These are phyloP conservation scores for Plasmodium adleri DNA, from an alignment of 169 alveolate genomes.

Conservation along the genomic window DNA sequence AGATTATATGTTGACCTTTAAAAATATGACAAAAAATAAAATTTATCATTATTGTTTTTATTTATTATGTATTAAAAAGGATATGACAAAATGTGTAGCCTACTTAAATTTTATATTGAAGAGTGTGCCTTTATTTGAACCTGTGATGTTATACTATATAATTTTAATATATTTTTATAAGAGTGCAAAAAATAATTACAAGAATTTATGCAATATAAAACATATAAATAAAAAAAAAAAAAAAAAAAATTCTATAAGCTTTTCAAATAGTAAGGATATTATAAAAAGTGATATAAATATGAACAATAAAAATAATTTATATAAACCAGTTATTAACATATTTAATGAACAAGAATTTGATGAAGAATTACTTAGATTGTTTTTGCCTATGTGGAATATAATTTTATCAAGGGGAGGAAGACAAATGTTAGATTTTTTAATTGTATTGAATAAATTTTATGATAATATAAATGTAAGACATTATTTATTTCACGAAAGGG, in stretches of 20 bases:
- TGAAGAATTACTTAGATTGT: slow-evolving; percentile 26
- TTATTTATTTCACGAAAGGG: neutral
- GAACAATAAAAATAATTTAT: neutral
- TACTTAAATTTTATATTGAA: slow-evolving; percentile 16
- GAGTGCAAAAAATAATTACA: slow-evolving; percentile 17
- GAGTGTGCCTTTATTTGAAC: neutral
- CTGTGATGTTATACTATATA: neutral
- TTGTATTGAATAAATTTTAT: slow-evolving; percentile 17
- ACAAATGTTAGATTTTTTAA: slow-evolving; percentile 10
- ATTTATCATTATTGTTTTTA: slow-evolving; percentile 27
- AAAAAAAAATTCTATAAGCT: neutral
- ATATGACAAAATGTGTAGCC: neutral
- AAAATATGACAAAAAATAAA: too few species aligned
- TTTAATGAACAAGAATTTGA: slow-evolving; percentile 13
- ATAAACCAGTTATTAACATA: neutral
- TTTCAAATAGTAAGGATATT: neutral
- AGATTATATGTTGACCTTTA: too few species aligned
- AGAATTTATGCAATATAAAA: neutral
- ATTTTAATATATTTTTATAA: slow-evolving; percentile 46
- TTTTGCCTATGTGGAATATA: slow-evolving; percentile 26
- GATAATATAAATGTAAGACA: slow-evolving; percentile 6
- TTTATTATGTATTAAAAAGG: slow-evolving; percentile 15
- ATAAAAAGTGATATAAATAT: neutral
- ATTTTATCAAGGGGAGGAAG: slow-evolving; percentile 23
- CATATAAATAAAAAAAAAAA: neutral